A percentile compares a stretch with the other conserved stretches of the same genome.
These are phyloP conservation scores for Paramecium sonneborni DNA, from an alignment of 73 alveolate species.

Conservation along the genomic window DNA sequence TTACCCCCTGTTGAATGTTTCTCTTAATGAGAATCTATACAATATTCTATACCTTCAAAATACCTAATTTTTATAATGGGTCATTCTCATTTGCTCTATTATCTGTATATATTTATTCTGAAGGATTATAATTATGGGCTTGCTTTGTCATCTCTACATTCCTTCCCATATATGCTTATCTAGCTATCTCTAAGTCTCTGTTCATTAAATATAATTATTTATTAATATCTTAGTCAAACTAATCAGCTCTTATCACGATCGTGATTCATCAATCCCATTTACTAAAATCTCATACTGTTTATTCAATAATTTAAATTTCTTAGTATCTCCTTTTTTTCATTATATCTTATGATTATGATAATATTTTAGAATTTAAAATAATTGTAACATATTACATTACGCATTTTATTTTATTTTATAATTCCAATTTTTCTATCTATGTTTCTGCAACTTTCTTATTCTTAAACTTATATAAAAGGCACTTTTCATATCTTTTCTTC, in stretches of 20 bases:
- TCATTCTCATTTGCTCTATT: neutral
- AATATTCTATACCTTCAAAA: neutral
- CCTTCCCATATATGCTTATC: slow-evolving; percentile 47
- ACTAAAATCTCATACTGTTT: neutral
- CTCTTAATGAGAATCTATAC: neutral
- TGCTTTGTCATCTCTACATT: slow-evolving; percentile 53
- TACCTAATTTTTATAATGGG: slow-evolving; percentile 17
- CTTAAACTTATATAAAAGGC: neutral
- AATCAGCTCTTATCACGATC: neutral
- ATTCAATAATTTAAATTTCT: neutral
- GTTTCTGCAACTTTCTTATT: neutral
- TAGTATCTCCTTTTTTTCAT: too few species aligned
- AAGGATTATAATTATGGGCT: neutral
- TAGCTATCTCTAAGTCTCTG: slow-evolving; percentile 54
- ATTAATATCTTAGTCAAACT: neutral
- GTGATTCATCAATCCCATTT: neutral
- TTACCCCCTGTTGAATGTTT: slow-evolving; percentile 2
- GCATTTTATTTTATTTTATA: neutral
- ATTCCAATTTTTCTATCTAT: neutral
- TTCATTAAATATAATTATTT: neutral
- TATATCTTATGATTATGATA: neutral
- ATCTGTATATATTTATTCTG: neutral
- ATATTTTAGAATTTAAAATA: neutral
- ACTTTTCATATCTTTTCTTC: neutral
- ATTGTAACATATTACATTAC: neutral